phyloP scores from a whole-genome alignment of 805 yeast genomes.

The Metschnikowia proteae region DNA sequence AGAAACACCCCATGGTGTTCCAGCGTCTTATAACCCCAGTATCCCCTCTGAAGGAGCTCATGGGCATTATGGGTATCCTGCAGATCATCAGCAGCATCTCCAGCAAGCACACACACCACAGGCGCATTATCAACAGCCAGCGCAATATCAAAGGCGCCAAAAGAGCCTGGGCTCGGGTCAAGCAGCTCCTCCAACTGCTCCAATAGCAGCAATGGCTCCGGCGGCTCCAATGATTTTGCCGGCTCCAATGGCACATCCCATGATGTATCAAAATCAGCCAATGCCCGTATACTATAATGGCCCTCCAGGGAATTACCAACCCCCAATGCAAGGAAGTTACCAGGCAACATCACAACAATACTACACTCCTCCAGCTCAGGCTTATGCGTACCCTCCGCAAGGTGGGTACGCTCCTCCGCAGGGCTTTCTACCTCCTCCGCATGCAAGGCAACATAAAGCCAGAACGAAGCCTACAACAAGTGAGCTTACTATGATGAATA shows the following conservation, averaged over 20 bases:
- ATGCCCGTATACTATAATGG: constrained; percentile 7
- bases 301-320: constrained; percentile 6
- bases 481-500: constrained; percentile 41
- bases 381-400: constrained; percentile 9
- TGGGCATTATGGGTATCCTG: not conserved
- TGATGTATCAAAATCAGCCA: constrained; percentile 2
- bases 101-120: constrained; percentile 1
- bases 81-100: not conserved
- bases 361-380: constrained; percentile 13
- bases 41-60: not conserved
- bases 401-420: constrained; percentile 14
- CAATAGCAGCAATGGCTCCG: not conserved
- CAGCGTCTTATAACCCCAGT: not conserved
- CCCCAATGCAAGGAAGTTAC: constrained; percentile 19
- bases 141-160: not conserved
- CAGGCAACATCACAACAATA: constrained; percentile 16
- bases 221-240: not conserved
- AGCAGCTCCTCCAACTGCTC: not conserved
- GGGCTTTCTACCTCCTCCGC: constrained; percentile 17
- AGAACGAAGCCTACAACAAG: constrained; percentile 31
- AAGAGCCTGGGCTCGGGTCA: not conserved
- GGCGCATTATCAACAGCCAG: not conserved
- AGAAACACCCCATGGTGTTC: not conserved
- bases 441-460: constrained; percentile 1
- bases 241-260: not conserved